A percentile compares a stretch with the other conserved stretches of the same genome.
These are phyloP conservation scores for Lolium perenne DNA, from an alignment of 176 grass and related monocot genomes.

Conservation along the genomic window DNA sequence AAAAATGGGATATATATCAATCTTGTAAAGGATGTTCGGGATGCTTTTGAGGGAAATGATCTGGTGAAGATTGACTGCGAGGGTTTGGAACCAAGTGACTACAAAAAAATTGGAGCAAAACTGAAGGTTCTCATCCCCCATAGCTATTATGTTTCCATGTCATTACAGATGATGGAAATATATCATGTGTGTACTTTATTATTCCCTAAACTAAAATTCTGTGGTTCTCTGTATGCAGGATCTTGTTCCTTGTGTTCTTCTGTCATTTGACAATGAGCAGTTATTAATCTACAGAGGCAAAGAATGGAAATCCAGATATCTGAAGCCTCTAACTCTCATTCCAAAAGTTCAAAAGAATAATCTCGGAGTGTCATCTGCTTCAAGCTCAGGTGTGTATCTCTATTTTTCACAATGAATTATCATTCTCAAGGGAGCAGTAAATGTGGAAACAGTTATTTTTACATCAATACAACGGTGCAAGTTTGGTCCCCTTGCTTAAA, in stretches of 20 bases:
- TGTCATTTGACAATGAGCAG: constrained; percentile 92
- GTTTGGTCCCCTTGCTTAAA: constrained; percentile 6
- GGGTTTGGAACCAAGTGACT: constrained; percentile 95
- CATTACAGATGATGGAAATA: constrained; percentile 26
- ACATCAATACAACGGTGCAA: neutral
- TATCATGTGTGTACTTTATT: constrained; percentile 19
- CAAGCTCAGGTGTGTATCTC: constrained; percentile 58
- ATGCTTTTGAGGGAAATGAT: constrained; percentile 91
- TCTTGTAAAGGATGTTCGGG: constrained; percentile 83
- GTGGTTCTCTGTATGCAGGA: constrained; percentile 67
- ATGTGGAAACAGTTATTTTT: constrained; percentile 5
- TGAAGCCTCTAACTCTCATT: constrained; percentile 48
- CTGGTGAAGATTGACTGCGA: constrained; percentile 81
- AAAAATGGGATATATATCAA: constrained; percentile 97
- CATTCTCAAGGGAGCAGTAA: neutral
- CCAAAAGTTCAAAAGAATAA: constrained; percentile 51
- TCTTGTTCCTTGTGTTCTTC: constrained; percentile 88
- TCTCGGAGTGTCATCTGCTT: constrained; percentile 38
- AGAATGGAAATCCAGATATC: constrained; percentile 89
- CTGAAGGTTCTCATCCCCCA: constrained; percentile 61
- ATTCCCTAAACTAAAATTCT: constrained; percentile 20
- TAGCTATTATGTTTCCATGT: constrained; percentile 32
- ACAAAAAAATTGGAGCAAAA: constrained; percentile 98
- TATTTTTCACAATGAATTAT: neutral
- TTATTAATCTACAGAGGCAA: constrained; percentile 91